Conservation (phyloP, 352 stramenopile genomes). For the Phytophthora colocasiae region DNA sequence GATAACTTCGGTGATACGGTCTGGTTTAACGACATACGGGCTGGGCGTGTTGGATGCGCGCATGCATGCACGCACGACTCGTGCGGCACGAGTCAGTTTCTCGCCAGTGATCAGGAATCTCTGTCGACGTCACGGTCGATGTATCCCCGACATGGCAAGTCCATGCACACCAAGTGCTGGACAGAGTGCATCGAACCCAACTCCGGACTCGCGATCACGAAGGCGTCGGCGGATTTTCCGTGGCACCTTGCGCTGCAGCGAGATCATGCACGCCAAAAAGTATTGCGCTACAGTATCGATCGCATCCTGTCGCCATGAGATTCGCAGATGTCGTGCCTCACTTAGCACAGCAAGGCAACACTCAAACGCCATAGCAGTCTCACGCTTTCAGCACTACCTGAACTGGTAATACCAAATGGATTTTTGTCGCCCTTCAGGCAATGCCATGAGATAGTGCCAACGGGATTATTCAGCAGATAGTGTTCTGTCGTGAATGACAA, state of each 20-base stretch:
- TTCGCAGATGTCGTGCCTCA: background rate
- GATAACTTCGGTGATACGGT: background rate
- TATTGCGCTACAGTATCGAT: background rate
- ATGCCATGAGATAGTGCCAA: no score
- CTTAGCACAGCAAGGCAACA: background rate
- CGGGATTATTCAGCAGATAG: no score
- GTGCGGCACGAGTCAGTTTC: slow-evolving; percentile 28
- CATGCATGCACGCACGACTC: slow-evolving; percentile 21
- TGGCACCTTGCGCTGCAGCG: background rate
- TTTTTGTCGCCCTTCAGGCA: background rate
- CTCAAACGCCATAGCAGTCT: background rate
- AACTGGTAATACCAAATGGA: background rate
- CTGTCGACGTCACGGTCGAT: slow-evolving; percentile 13
- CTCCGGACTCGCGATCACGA: background rate
- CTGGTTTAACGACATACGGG: slow-evolving; percentile 19
- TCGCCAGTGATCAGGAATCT: slow-evolving; percentile 1
- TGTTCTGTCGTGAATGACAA: no score
- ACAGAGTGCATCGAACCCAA: slow-evolving; percentile 10
- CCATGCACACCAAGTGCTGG: slow-evolving; percentile 24
- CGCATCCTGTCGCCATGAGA: slow-evolving; percentile 11
- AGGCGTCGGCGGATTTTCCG: slow-evolving; percentile 21
- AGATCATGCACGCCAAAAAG: no score
- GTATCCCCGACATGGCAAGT: slow-evolving; percentile 33
- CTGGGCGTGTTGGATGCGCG: slow-evolving; percentile 16
- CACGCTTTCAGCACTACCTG: background rate